Conservation (phyloP, 192 early-diverging fungal species). For the Coemansia erecta region DNA sequence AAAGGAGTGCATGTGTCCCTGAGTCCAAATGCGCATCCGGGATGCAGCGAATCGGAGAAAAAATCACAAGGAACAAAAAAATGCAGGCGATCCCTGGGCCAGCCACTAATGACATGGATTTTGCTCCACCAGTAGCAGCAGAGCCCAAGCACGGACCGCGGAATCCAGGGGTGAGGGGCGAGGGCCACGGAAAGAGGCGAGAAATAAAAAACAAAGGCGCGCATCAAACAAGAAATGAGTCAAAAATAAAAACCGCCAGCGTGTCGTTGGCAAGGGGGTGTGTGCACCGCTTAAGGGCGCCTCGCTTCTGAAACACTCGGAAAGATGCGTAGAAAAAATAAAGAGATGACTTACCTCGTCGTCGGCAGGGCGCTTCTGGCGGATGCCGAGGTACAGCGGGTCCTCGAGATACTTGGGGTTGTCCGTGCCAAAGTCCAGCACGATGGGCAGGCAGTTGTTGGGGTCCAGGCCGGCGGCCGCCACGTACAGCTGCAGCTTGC, state of each 20-base stretch:
- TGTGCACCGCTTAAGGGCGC: background rate
- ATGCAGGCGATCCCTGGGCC: too few species aligned
- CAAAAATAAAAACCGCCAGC: background rate
- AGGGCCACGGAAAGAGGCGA: background rate
- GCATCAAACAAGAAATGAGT: conserved; percentile 2
- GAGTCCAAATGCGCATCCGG: too few species aligned
- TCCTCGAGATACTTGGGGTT: conserved; percentile 77
- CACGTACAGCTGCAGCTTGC: conserved; percentile 92
- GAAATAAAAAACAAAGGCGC: conserved; percentile 2
- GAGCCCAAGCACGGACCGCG: too few species aligned
- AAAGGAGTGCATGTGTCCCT: conserved; percentile 2
- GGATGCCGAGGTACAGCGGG: conserved; percentile 85
- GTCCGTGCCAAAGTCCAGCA: conserved; percentile 90
- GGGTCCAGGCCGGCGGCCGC: conserved; percentile 85
- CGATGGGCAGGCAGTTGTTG: conserved; percentile 82
- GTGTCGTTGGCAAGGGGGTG: background rate
- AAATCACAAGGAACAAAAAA: too few species aligned
- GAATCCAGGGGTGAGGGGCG: too few species aligned
- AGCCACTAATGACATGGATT: background rate
- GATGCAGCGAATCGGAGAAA: too few species aligned
- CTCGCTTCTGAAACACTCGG: conserved; percentile 2
- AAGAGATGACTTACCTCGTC: conserved; percentile 44
- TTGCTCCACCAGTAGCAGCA: background rate
- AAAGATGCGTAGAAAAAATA: conserved; percentile 4
- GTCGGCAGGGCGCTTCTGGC: conserved; percentile 63